Evolutionary conservation across 2,329 filamentous ascomycete species (phyloP).

Genomic region (Diaporthe eres): DNA sequence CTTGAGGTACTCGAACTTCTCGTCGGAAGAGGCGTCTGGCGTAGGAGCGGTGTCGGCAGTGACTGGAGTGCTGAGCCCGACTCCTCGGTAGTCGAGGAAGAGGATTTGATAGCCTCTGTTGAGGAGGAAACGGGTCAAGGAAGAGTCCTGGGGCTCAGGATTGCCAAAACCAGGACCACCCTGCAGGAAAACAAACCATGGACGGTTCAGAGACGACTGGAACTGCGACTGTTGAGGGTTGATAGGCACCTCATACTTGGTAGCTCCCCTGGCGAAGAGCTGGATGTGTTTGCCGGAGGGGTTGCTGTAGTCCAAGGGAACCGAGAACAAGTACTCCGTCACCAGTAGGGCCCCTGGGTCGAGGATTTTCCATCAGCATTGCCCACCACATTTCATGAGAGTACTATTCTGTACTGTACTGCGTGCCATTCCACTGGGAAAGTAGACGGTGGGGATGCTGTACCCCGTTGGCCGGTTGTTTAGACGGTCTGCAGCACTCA

Average conservation of each 20-base stretch:
- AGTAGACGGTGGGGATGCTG: neutral
- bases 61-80: slow-evolving; percentile 86
- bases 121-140: slow-evolving; percentile 79
- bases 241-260: slow-evolving; percentile 75
- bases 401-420: no score
- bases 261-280: slow-evolving; percentile 83
- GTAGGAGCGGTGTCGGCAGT: slow-evolving; percentile 78
- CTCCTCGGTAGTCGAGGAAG: slow-evolving; percentile 91
- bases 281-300: slow-evolving; percentile 73
- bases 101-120: slow-evolving; percentile 88
- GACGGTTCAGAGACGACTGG: slow-evolving; percentile 36
- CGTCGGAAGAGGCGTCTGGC: slow-evolving; percentile 69
- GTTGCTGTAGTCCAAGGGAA: slow-evolving; percentile 83
- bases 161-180: slow-evolving; percentile 89
- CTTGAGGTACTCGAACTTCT: slow-evolving; percentile 85
- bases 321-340: slow-evolving; percentile 88
- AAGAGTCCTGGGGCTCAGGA: slow-evolving; percentile 78
- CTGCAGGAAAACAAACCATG: slow-evolving; percentile 77
- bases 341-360: slow-evolving; percentile 78
- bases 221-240: slow-evolving; percentile 54
- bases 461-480: neutral
- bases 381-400: neutral
- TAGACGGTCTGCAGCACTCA: neutral
- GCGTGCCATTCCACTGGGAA: neutral
- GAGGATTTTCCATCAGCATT: neutral